Conservation (phyloP, 176 grass and related monocot species). For the Triticum turgidum region DNA sequence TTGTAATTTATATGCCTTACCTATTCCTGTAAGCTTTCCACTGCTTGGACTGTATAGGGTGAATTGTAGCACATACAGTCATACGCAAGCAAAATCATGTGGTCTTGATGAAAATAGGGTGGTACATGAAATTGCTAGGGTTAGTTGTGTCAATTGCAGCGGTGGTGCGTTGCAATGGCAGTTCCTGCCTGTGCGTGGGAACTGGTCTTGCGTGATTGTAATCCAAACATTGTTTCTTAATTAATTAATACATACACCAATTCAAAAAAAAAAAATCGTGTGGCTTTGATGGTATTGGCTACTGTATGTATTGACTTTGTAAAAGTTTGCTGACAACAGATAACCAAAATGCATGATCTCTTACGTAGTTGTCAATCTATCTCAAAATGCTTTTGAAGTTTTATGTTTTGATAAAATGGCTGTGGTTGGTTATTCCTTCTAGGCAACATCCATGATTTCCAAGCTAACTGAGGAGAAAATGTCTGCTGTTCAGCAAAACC, state of each 20-base stretch:
- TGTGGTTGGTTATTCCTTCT: constrained; percentile 3
- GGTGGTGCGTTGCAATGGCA: not conserved
- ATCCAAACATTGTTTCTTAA: not conserved
- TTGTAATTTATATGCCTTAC: not conserved
- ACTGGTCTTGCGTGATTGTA: not conserved
- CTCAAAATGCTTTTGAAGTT: not conserved
- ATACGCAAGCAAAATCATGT: not conserved
- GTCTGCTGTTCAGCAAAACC: constrained; percentile 77
- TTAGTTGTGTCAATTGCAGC: not conserved
- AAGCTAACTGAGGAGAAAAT: constrained; percentile 88
- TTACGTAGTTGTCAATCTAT: constrained; percentile 2
- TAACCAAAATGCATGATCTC: constrained; percentile 14
- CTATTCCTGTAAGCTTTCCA: constrained; percentile 6
- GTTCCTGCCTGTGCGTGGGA: not conserved
- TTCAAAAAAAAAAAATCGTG: not conserved
- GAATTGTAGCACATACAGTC: not conserved
- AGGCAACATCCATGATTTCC: constrained; percentile 60
- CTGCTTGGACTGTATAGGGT: not conserved
- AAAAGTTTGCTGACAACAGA: constrained; percentile 8
- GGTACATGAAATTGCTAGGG: not conserved
- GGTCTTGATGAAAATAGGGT: not conserved
- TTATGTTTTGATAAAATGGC: constrained; percentile 9
- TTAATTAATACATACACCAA: not conserved
- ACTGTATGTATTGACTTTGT: not conserved
- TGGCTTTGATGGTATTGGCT: not conserved